A percentile compares a stretch with the other conserved stretches of the same genome.
Conservation (phyloP, 2,329 filamentous ascomycete genomes). For the Colletotrichum camelliae region DNA sequence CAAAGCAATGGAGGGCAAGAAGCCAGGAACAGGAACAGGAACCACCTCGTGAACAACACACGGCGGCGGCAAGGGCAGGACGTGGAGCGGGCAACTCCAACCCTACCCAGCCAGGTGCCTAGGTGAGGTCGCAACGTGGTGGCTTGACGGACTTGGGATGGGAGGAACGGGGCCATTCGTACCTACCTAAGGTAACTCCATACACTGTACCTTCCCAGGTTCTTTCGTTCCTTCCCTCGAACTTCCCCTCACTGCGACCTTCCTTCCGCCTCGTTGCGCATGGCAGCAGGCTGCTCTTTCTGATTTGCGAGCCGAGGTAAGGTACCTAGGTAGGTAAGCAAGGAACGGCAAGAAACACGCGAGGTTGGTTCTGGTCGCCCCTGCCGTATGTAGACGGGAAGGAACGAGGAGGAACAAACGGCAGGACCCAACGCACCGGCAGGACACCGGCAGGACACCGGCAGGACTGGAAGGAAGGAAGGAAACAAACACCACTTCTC, state of each 20-base stretch:
- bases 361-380: background rate
- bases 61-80: background rate
- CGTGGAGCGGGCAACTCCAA: background rate
- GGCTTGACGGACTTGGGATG: background rate
- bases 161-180: background rate
- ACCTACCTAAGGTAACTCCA: no score
- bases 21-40: background rate
- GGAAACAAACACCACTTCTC: background rate
- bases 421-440: background rate
- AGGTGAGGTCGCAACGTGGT: slow-evolving; percentile 5
- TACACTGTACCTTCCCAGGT: background rate
- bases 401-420: background rate
- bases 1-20: background rate
- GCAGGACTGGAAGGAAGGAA: background rate
- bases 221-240: background rate
- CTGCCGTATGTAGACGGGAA: background rate
- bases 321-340: no score
- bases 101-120: background rate
- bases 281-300: background rate
- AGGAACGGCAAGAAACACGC: background rate
- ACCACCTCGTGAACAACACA: background rate
- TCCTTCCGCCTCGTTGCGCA: background rate
- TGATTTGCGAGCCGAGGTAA: background rate
- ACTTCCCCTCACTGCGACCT: background rate
- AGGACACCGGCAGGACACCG: background rate